phyloP scores from a whole-genome alignment of 2,329 filamentous ascomycete genomes.

The Nothophaeocryptopus gaeumannii region DNA sequence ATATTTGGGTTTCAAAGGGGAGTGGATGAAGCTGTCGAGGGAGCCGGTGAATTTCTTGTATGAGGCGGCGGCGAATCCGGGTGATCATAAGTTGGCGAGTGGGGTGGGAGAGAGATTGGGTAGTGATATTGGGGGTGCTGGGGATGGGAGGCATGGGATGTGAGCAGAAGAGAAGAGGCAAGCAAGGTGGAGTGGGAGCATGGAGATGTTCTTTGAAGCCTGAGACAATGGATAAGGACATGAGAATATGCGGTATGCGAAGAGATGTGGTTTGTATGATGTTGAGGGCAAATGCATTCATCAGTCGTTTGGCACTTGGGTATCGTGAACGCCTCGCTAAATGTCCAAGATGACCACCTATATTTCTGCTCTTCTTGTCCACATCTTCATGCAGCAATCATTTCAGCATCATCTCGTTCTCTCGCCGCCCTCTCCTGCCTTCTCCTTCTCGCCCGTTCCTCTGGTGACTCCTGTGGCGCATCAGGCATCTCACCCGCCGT shows the following conservation, averaged over 20 bases:
- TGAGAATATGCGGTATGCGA: no score
- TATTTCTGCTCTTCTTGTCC: not conserved
- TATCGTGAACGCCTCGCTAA: constrained; percentile 13
- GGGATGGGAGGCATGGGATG: constrained; percentile 23
- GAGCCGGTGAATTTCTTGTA: constrained; percentile 86
- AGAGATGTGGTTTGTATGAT: no score
- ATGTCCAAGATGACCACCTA: not conserved
- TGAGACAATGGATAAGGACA: no score
- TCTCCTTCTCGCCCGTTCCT: constrained; percentile 29
- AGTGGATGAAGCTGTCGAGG: constrained; percentile 82
- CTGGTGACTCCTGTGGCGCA: constrained; percentile 30
- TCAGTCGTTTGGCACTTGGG: not conserved
- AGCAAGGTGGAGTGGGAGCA: not conserved
- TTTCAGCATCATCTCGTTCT: constrained; percentile 19
- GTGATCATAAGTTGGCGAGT: constrained; percentile 65
- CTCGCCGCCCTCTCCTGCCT: constrained; percentile 26
- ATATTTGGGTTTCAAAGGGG: constrained; percentile 90
- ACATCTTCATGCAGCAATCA: constrained; percentile 24
- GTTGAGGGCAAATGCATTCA: no score
- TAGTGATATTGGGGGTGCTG: constrained; percentile 33
- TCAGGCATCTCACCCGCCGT: constrained; percentile 31
- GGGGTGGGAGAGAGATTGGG: constrained; percentile 37
- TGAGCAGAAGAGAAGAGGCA: constrained; percentile 1
- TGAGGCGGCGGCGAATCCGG: constrained; percentile 88
- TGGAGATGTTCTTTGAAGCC: no score